A percentile compares a stretch with the other conserved stretches of the same genome.
Conservation (phyloP, 2,329 filamentous ascomycete genomes). For the Pseudogymnoascus pannorum region DNA sequence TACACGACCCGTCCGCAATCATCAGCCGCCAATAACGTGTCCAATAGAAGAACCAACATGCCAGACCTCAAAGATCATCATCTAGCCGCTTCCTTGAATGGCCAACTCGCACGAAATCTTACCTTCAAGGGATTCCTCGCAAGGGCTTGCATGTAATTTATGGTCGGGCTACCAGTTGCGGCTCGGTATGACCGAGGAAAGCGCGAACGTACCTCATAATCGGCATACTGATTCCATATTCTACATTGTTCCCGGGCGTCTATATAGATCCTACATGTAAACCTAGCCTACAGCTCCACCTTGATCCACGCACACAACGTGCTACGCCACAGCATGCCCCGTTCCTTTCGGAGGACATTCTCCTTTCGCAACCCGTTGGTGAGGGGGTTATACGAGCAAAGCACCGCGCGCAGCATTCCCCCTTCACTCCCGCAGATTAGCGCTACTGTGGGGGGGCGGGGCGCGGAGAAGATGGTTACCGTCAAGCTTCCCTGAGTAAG, state of each 20-base stretch:
- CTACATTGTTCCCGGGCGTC: background rate
- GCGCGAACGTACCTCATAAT: background rate
- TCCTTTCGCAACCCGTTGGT: slow-evolving; percentile 16
- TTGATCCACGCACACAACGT: background rate
- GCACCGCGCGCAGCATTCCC: slow-evolving; percentile 27
- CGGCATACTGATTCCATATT: background rate
- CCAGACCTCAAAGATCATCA: background rate
- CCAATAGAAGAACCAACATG: background rate
- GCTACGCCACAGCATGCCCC: background rate
- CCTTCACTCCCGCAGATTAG: slow-evolving; percentile 27
- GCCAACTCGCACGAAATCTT: background rate
- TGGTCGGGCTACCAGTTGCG: background rate
- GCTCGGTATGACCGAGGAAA: background rate
- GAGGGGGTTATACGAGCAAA: slow-evolving; percentile 13
- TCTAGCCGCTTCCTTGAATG: background rate
- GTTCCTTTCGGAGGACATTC: slow-evolving; percentile 18
- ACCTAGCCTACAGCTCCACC: background rate
- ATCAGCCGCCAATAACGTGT: background rate
- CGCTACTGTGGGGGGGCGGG: slow-evolving; percentile 26
- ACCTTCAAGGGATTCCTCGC: background rate
- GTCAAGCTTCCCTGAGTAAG: slow-evolving; percentile 21
- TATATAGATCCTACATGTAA: background rate
- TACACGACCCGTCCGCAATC: background rate
- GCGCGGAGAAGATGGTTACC: slow-evolving; percentile 27
- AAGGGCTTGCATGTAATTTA: background rate